Evolutionary conservation across 768 basidiomycete species (phyloP), one percentile per base, ranked within the genome.

Genomic region (Mycena latifolia): DNA sequence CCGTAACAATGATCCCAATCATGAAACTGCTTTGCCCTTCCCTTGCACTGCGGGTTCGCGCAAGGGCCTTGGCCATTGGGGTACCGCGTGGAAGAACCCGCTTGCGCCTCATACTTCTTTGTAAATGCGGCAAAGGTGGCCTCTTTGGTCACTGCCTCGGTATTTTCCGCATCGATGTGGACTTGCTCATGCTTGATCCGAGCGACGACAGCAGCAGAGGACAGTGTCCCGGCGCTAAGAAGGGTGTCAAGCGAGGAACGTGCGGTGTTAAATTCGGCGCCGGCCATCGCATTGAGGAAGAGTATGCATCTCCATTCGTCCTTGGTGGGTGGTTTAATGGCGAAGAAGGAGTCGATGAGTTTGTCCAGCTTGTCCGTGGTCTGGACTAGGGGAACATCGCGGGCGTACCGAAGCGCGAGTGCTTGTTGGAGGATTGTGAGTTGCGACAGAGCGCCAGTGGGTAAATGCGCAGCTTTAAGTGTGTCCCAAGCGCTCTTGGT

Each of bases 11-110:
- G 58, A 5, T 51, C 59, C 59, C 59, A 61, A 9, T 61, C 59
- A n/a, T 61, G 59, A 50, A 22, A 61, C 50, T 33, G 59, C 41
- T 61, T 61, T 5, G 59, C 59, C 5, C 37, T 11, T 2, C 59
- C 50, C 22, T 15, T 61, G 59, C 59, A 61, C n/a, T 61, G 59
- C 12, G 59, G 59, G n/a, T 61, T 61, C 27, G 50, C 39, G 28
- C 59, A 61, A 0, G 50, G 59, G 11, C 48, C 48, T 20, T 54
- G n/a, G 17, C 60, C 51, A 25, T 61, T 53, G 2, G 41, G 51
- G 41, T 41, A 52, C 2, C 14, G 6, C 11, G 25, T 39, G 0
- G 17, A 1, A 18, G 45, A 0, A 46, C 18, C 46, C 8, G 31
- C 20, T 14, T 61, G 20, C 14, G 35, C 17, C 22, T 29, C 59